A percentile compares a stretch with the other conserved stretches of the same genome.
These are phyloP conservation scores for Panellus pusillus DNA, from an alignment of 768 basidiomycete genomes.

Conservation along the genomic window DNA sequence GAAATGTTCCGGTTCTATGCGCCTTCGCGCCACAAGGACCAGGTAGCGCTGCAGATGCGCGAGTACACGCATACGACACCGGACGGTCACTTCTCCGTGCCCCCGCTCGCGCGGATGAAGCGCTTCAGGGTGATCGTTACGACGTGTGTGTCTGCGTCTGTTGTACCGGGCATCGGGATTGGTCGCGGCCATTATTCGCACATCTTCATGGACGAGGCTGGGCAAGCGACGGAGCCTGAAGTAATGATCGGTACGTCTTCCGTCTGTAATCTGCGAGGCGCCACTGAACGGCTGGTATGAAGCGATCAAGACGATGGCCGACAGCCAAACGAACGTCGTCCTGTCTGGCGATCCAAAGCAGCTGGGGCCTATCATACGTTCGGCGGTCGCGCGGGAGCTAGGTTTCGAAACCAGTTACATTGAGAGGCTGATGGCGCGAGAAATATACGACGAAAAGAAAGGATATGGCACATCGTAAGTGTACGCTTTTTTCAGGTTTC, in stretches of 20 bases:
- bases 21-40: slow-evolving; percentile 43
- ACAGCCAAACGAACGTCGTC: slow-evolving; percentile 53
- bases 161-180: slow-evolving; percentile 56
- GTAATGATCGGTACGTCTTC: slow-evolving; percentile 41
- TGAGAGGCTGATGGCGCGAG: slow-evolving; percentile 56
- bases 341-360: slow-evolving; percentile 74
- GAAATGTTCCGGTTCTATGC: slow-evolving; percentile 60
- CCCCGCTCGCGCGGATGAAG: slow-evolving; percentile 36
- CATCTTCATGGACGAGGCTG: slow-evolving; percentile 73
- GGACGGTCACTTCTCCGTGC: slow-evolving; percentile 42
- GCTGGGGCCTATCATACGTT: slow-evolving; percentile 67
- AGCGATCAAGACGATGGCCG: slow-evolving; percentile 60
- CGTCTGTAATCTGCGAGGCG: not conserved
- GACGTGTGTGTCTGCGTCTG: slow-evolving; percentile 64
- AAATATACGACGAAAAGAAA: slow-evolving; percentile 37
- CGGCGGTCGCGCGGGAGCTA: slow-evolving; percentile 52
- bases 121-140: slow-evolving; percentile 57
- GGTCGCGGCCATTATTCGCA: slow-evolving; percentile 63
- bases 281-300: not conserved
- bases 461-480: slow-evolving; percentile 25
- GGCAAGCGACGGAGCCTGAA: slow-evolving; percentile 72
- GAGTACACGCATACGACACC: slow-evolving; percentile 34
- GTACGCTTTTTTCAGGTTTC: slow-evolving; percentile 8
- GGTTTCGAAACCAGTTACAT: slow-evolving; percentile 62
- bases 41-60: slow-evolving; percentile 46